Evolutionary conservation across 345 rosid species (phyloP).

Genomic region (Eutrema heterophyllum): DNA sequence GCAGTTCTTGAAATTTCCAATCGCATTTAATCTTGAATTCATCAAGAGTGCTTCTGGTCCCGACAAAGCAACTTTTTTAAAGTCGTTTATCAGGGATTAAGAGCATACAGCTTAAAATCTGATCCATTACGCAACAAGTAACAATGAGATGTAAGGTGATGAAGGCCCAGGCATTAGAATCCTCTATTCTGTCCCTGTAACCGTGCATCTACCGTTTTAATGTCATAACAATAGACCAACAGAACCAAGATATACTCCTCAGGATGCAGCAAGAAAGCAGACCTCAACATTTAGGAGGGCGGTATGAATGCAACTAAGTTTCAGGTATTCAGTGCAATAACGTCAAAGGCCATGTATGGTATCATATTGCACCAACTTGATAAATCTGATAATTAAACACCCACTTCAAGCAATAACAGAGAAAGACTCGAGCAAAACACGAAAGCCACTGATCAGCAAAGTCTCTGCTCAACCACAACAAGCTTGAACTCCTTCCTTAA

Average conservation of each 20-base stretch:
- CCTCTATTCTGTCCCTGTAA: background rate
- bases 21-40: background rate
- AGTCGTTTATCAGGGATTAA: too few species aligned
- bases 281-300: background rate
- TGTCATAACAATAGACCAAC: background rate
- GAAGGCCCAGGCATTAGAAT: background rate
- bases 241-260: background rate
- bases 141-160: too few species aligned
- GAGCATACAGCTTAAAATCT: background rate
- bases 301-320: background rate
- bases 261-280: background rate
- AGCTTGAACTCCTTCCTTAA: background rate
- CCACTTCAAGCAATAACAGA: constrained; percentile 3
- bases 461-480: background rate
- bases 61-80: background rate
- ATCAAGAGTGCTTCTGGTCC: background rate
- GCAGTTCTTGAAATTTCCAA: background rate
- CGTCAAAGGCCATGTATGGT: too few species aligned
- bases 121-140: background rate
- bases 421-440: background rate
- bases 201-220: background rate
- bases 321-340: too few species aligned
- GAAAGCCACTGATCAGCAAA: background rate
- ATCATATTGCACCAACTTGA: background rate
- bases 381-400: background rate